A percentile compares a stretch with the other conserved stretches of the same genome.
phyloP scores from a whole-genome alignment of 345 rosid genomes.

The Corymbia maculata region DNA sequence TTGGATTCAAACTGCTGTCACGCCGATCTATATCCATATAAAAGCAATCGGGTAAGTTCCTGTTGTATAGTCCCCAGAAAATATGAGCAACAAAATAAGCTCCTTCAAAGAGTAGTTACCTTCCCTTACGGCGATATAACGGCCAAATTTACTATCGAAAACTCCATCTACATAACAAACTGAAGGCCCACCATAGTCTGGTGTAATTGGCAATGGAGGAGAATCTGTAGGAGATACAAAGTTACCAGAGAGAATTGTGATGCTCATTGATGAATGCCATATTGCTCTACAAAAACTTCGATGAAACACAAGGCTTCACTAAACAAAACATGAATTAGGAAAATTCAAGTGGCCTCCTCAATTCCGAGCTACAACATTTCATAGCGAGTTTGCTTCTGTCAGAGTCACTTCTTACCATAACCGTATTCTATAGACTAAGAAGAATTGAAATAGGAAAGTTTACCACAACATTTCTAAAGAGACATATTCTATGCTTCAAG shows the following conservation, averaged over 20 bases:
- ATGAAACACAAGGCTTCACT: background rate
- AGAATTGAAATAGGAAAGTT: background rate
- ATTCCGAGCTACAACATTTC: background rate
- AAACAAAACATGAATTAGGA: background rate
- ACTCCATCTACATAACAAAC: conserved; percentile 84
- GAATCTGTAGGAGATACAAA: conserved; percentile 24
- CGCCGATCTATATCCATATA: conserved; percentile 48
- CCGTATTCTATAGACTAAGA: background rate
- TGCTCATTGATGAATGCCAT: background rate
- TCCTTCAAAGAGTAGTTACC: conserved; percentile 20
- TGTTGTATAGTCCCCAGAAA: background rate
- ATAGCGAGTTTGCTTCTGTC: background rate
- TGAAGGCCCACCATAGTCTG: conserved; percentile 54
- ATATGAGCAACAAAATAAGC: background rate
- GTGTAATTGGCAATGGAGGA: conserved; percentile 62
- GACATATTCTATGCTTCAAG: background rate
- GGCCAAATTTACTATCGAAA: conserved; percentile 61
- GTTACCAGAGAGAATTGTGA: background rate
- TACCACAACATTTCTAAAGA: background rate
- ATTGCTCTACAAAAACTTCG: background rate
- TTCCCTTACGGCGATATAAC: conserved; percentile 75
- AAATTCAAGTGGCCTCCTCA: too few species aligned
- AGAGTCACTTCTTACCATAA: background rate
- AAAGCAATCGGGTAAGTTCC: background rate
- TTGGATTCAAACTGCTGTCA: conserved; percentile 39